phyloP scores from a whole-genome alignment of 805 yeast species.

The Metschnikowia kofuensis region DNA sequence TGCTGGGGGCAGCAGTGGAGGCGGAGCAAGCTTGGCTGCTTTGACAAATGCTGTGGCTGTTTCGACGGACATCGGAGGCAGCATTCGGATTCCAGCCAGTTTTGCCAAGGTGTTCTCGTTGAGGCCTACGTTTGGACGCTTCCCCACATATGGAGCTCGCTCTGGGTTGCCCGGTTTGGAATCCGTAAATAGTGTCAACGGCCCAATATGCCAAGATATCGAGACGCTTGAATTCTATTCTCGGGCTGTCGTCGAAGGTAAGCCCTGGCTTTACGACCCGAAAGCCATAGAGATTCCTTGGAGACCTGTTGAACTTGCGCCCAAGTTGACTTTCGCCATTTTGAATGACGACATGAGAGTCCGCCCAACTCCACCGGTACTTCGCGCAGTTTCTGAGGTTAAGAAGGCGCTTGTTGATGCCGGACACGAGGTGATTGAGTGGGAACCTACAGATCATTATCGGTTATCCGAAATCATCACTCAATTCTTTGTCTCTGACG shows the following conservation, averaged over 20 bases:
- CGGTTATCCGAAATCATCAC: constrained; percentile 23
- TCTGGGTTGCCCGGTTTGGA: constrained; percentile 36
- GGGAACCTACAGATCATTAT: constrained; percentile 42
- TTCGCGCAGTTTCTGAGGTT: constrained; percentile 40
- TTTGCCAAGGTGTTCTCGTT: constrained; percentile 41
- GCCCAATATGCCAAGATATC: constrained; percentile 43
- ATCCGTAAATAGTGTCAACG: constrained; percentile 42
- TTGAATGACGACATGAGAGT: constrained; percentile 42
- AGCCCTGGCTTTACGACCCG: constrained; percentile 51
- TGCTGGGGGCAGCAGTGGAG: constrained; percentile 56
- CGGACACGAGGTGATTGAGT: constrained; percentile 52
- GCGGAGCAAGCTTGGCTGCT: constrained; percentile 49
- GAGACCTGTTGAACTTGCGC: constrained; percentile 34
- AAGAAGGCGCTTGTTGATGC: constrained; percentile 30
- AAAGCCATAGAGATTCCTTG: constrained; percentile 51
- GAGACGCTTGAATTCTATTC: constrained; percentile 40
- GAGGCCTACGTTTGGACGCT: constrained; percentile 45
- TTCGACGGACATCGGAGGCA: constrained; percentile 57
- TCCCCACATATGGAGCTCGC: constrained; percentile 35
- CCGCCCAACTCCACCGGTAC: constrained; percentile 55
- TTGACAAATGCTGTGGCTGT: constrained; percentile 51
- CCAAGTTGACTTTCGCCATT: constrained; percentile 43
- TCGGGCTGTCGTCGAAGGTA: constrained; percentile 32
- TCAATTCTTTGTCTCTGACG: constrained; percentile 43
- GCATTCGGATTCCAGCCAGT: constrained; percentile 47